Percentiles rank a stretch among this genome's conserved stretches.
phyloP scores from a whole-genome alignment of 2,329 filamentous ascomycete species.

The Pseudogymnoascus verrucosus region DNA sequence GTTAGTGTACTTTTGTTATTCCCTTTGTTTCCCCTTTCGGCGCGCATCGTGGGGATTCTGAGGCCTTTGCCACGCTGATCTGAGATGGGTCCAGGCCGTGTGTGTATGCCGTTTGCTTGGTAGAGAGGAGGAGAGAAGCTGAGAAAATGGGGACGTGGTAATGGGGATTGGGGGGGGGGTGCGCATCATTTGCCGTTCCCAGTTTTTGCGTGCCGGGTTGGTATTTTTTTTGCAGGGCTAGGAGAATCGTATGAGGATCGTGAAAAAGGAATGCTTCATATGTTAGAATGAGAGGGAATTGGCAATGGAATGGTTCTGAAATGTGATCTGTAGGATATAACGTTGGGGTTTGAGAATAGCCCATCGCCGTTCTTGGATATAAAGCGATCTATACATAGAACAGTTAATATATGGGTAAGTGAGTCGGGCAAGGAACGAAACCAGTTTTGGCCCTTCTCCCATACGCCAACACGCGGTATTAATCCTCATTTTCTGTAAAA shows the following conservation, averaged over 20 bases:
- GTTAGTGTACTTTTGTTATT: background rate
- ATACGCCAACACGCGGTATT: background rate
- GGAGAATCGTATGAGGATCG: background rate
- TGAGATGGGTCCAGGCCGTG: background rate
- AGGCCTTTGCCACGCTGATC: background rate
- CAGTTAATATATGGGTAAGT: background rate
- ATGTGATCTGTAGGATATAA: background rate
- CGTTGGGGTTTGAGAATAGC: background rate
- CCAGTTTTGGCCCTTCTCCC: background rate
- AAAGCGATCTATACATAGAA: background rate
- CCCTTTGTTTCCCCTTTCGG: conserved; percentile 3
- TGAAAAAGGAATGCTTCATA: background rate
- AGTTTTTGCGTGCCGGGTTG: background rate
- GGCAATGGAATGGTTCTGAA: background rate
- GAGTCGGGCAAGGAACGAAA: background rate
- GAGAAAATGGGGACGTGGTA: background rate
- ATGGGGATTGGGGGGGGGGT: background rate
- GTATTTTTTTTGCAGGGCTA: background rate
- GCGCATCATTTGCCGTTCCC: conserved; percentile 6
- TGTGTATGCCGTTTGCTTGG: background rate
- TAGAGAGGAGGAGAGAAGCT: background rate
- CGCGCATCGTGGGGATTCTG: background rate
- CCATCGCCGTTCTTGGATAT: background rate
- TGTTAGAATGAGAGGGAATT: background rate
- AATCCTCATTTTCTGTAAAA: background rate